Percentiles rank a stretch among this genome's conserved stretches.
Evolutionary conservation across 768 basidiomycete genomes (phyloP).

Genomic region (Boletus insuetus): DNA sequence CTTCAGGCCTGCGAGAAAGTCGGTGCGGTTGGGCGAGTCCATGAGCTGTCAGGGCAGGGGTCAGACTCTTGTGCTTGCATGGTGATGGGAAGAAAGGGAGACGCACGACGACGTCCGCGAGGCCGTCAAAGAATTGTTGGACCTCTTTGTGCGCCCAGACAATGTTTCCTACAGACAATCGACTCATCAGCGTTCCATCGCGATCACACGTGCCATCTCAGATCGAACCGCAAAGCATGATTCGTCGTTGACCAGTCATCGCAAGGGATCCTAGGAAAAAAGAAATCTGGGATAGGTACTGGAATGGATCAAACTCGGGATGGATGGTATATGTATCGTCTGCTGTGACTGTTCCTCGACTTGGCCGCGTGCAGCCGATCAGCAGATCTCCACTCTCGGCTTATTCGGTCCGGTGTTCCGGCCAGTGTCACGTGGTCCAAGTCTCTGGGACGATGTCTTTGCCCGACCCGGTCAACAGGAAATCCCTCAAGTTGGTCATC

Average conservation of each 20-base stretch:
- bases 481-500: constrained; percentile 71
- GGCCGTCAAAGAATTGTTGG: constrained; percentile 56
- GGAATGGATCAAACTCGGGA: not conserved
- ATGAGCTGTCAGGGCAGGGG: constrained; percentile 36
- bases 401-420: not conserved
- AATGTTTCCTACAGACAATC: constrained; percentile 50
- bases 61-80: not conserved
- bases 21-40: constrained; percentile 60
- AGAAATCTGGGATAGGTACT: not conserved
- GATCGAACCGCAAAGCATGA: constrained; percentile 35
- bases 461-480: constrained; percentile 56
- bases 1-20: constrained; percentile 64
- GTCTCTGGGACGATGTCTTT: constrained; percentile 62
- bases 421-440: no score
- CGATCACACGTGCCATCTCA: not conserved
- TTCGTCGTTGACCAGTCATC: constrained; percentile 24
- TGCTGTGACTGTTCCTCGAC: no score
- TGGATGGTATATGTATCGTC: not conserved
- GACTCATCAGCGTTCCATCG: not conserved
- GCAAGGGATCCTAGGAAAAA: not conserved
- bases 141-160: constrained; percentile 82
- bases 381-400: not conserved
- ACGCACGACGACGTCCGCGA: constrained; percentile 78
- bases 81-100: not conserved
- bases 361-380: no score